Evolutionary conservation across 2,329 filamentous ascomycete species (phyloP), one percentile per base, ranked within the genome.

Genomic region (Hymenoscyphus scutula): DNA sequence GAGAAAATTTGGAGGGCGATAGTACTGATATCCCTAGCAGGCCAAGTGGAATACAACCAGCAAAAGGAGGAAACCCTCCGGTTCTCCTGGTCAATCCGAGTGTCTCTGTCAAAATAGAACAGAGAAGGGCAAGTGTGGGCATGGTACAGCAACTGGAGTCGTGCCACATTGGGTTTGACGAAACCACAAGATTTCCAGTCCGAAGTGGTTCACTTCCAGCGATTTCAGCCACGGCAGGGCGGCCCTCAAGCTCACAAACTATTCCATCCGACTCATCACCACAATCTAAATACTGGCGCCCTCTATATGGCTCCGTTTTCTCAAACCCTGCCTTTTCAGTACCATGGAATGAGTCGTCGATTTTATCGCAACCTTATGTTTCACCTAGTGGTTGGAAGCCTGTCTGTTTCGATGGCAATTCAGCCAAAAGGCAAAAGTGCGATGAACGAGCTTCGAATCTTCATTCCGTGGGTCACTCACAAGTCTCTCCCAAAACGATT

Each of bases 141-240:
- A 65, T 66, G 32, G 57, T 66, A 13, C 63, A 62, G 30, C 61
- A 51, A 53, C 32, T 66, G 19, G 62, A 67, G 53, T 65, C 62
- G 7, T 65, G 62, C 37, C 62, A 67, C 57, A 51, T 68, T 37
- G 62, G 58, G 11, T 59, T 60, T n/a, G 25, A 60, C 15, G 60
- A 60, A 30, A 45, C 53, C 5, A 58, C 19, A 57, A 23, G 56
- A n/a, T 15, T 23, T 13, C 56, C 55, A 32, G 19, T 11, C 6
- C 62, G 66, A 53, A 62, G 59, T 30, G 63, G 57, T 0, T 69
- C 68, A 27, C 53, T 67, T n/a, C 66, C 66, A 13, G 30, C 56
- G 19, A 60, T 61, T 5, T 6, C 62, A 34, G 37, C 27, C 25
- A 27, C 25, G 19, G 19, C 53, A 23, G 53, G 53, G 19, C 27